Conservation (phyloP, 495 filamentous ascomycete species). For the Hyaloscypha finlandica region DNA sequence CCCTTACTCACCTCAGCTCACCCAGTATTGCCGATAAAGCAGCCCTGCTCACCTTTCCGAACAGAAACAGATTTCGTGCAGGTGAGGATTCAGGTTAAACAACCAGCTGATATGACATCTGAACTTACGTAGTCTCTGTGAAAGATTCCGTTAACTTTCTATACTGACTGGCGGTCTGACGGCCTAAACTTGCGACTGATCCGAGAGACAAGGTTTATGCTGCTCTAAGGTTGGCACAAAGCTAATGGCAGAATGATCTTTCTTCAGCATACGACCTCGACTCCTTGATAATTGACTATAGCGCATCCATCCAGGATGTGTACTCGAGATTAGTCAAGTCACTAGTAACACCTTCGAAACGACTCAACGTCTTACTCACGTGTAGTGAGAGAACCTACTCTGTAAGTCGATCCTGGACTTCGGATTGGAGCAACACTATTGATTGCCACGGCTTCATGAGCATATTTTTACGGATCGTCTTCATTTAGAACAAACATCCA, state of each 20-base stretch:
- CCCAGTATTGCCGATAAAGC: background rate
- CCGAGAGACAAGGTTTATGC: background rate
- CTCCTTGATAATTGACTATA: background rate
- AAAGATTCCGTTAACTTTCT: no score
- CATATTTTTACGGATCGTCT: background rate
- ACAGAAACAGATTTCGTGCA: no score
- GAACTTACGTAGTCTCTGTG: no score
- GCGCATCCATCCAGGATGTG: background rate
- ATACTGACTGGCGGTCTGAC: background rate
- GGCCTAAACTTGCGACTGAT: background rate
- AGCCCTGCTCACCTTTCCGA: background rate
- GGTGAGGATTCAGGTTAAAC: no score
- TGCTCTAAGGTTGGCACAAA: background rate
- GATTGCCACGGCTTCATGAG: background rate
- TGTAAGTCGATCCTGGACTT: background rate
- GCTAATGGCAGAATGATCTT: background rate
- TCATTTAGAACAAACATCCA: background rate
- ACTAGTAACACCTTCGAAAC: background rate
- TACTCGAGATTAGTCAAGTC: background rate
- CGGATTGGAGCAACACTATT: background rate
- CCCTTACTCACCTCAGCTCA: slow-evolving; percentile 8
- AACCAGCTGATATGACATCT: no score
- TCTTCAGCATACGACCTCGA: background rate
- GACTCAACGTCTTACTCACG: background rate
- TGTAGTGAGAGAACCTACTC: background rate